Percentiles rank a stretch among this genome's conserved stretches.
Conservation (phyloP, 2,329 filamentous ascomycete genomes). For the Cladosporium sp. region DNA sequence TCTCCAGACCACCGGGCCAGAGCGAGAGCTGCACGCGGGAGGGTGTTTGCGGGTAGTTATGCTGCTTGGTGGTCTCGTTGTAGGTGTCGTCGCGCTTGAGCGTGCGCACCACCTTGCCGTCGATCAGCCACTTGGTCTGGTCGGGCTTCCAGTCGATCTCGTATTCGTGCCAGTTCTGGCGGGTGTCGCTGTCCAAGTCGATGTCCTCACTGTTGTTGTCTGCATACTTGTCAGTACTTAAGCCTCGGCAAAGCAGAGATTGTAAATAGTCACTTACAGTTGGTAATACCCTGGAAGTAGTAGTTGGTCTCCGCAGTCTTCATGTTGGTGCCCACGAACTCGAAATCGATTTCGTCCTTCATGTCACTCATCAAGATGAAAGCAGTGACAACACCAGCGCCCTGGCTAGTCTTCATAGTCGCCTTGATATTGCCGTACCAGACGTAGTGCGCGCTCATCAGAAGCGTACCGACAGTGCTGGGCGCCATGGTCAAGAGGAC, state of each 20-base stretch:
- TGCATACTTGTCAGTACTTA: constrained; percentile 35
- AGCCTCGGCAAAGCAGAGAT: not conserved
- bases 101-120: constrained; percentile 72
- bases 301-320: constrained; percentile 84
- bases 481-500: constrained; percentile 85
- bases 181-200: constrained; percentile 61
- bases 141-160: constrained; percentile 92
- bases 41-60: constrained; percentile 86
- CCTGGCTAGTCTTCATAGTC: constrained; percentile 77
- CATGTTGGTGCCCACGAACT: constrained; percentile 82
- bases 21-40: constrained; percentile 88
- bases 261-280: constrained; percentile 65
- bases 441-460: constrained; percentile 82
- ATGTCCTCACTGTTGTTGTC: constrained; percentile 74
- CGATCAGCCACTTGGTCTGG: constrained; percentile 77
- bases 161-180: constrained; percentile 78
- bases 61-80: constrained; percentile 78
- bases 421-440: constrained; percentile 96
- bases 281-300: constrained; percentile 90
- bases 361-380: constrained; percentile 95
- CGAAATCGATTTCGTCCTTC: constrained; percentile 98
- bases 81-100: constrained; percentile 75
- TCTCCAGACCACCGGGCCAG: constrained; percentile 82
- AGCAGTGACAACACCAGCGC: constrained; percentile 86
- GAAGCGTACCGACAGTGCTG: constrained; percentile 78